Evolutionary conservation across 2,329 filamentous ascomycete species (phyloP), one percentile per base, ranked within the genome.

Genomic region (Grosmannia serpens): DNA sequence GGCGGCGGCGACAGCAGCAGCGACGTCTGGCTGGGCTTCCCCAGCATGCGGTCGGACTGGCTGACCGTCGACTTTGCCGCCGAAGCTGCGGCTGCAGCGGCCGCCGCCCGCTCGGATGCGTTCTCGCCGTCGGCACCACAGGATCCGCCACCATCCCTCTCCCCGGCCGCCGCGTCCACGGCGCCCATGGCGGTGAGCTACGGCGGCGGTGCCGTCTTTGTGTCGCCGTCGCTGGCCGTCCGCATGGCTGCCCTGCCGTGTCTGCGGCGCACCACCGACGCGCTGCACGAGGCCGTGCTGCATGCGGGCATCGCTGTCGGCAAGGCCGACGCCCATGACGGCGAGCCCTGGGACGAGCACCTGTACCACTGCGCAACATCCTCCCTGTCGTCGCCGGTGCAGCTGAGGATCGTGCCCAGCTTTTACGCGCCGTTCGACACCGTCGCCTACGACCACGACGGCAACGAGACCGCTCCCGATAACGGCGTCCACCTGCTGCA

Each of bases 41-140:
- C 76, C 0, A 75, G 74, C 61, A 74, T 76, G 63, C 64, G 67
- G 4, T 61, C 68, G 17, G 75, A 78, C 64, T 78, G 75, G 76
- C 66, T 67, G 9, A 67, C 64, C 29, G 68, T 69, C 20, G 71
- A 71, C 29, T 50, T 44, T 15, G 26, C 50, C 20, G 24, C 35
- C 7, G 57, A 56, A 26, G 4, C 22, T 5, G 9, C 20, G 17
- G 26, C 24, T 35, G 49, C n/a, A 10, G 24, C 49, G 15, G 27
- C 24, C 1, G 49, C 24, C 17, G 22, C 22, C 10, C 33, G 33
- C 33, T 20, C 24, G 49, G 49, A 26, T 13, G 4, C 15, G 26
- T 31, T 31, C 50, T 53, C 27, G 29, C 6, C 49, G n/a, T 29
- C 27, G 5, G 29, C 20, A 22, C 50, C 27, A 15, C 17, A 20